Conservation (phyloP, 1,139 yeast species). For the Lodderomyces metapsilosis region DNA sequence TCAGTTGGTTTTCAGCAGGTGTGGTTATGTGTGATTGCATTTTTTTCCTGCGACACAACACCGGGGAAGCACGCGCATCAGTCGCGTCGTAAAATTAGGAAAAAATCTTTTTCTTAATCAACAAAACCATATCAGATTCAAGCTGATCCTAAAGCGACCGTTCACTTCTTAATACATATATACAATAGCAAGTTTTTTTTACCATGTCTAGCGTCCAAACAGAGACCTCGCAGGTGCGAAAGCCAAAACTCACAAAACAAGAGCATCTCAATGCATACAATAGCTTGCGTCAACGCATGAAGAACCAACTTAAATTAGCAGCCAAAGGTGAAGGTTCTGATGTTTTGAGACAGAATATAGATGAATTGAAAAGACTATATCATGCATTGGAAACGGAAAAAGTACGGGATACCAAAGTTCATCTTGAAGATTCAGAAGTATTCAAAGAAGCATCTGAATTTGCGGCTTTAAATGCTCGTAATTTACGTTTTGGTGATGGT, state of each 20-base stretch:
- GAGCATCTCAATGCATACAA: constrained; percentile 27
- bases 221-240: constrained; percentile 1
- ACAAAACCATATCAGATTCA: too few relatives aligned
- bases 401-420: constrained; percentile 24
- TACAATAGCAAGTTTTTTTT: not conserved
- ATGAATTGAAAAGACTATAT: constrained; percentile 29
- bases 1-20: not conserved
- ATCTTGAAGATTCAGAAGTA: constrained; percentile 38
- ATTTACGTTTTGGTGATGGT: constrained; percentile 53
- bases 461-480: constrained; percentile 54
- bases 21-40: too few relatives aligned
- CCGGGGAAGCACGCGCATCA: too few relatives aligned
- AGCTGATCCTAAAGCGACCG: not conserved
- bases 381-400: constrained; percentile 28
- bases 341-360: constrained; percentile 25
- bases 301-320: constrained; percentile 26
- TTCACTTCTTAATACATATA: not conserved
- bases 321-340: constrained; percentile 35
- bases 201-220: not conserved
- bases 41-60: constrained; percentile 7
- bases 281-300: constrained; percentile 21
- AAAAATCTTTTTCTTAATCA: not conserved
- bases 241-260: constrained; percentile 13
- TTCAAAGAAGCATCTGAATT: constrained; percentile 38
- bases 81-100: not conserved